These are phyloP conservation scores for Fusarium newnesense DNA, from an alignment of 2,329 filamentous ascomycete species.

Conservation along the genomic window DNA sequence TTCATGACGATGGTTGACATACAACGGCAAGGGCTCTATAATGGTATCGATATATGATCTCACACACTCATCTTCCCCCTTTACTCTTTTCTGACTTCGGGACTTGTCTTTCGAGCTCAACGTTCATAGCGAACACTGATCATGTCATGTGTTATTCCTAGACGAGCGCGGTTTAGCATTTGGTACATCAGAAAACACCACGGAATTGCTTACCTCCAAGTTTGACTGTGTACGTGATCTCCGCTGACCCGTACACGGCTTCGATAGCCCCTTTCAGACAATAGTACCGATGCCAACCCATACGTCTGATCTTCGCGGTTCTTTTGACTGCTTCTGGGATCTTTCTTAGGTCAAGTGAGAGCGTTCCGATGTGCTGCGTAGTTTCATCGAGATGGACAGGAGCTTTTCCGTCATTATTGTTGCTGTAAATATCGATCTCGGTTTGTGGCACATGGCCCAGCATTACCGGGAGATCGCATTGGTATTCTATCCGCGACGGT, in stretches of 20 bases:
- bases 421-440: slow-evolving; percentile 52
- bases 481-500: slow-evolving; percentile 51
- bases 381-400: slow-evolving; percentile 46
- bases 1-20: not conserved
- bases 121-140: slow-evolving; percentile 51
- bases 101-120: not conserved
- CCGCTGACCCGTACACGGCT: slow-evolving; percentile 52
- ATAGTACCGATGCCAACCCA: slow-evolving; percentile 52
- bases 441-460: slow-evolving; percentile 50
- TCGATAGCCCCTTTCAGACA: slow-evolving; percentile 51
- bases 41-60: not conserved
- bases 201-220: slow-evolving; percentile 47
- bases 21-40: not conserved
- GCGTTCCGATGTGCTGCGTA: slow-evolving; percentile 48
- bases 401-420: slow-evolving; percentile 45
- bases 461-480: slow-evolving; percentile 52
- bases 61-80: not conserved
- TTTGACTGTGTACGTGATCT: slow-evolving; percentile 52
- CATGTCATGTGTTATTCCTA: slow-evolving; percentile 52
- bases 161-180: slow-evolving; percentile 15
- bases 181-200: not conserved
- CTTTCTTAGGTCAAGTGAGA: slow-evolving; percentile 50
- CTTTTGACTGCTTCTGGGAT: slow-evolving; percentile 47
- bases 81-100: not conserved
- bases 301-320: slow-evolving; percentile 46